Base-by-base conservation (phyloP, 1,284 basidiomycete genomes). In the Rhodotorula sp. region DNA sequence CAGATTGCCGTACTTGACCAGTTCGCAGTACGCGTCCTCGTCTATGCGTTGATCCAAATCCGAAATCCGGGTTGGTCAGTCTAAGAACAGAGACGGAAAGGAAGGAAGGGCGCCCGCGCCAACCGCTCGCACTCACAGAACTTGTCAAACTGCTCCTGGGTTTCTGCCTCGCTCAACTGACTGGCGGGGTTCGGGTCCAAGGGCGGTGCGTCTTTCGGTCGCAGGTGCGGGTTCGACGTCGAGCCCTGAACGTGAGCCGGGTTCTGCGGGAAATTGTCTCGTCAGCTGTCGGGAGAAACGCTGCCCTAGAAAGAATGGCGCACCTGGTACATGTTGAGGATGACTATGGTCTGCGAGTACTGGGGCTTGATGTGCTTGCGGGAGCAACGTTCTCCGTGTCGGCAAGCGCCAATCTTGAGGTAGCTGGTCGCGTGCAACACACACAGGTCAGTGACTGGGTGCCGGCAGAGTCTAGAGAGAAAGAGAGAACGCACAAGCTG, bases 321-420 rank as follows among this genome's bases (percentile, higher is more conserved):
- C 34, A 62, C 61, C 49, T 98, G 94, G 83, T 98, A 99, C 63
- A 99, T 94, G 80, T 99, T 99, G n/a, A 94, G 68, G 26, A 99
- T 87, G 31, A 99, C 86, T 57, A 99, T 94, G 3, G 97, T 99
- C 80, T 97, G 95, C 3, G 94, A 97, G 83, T 96, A 98, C 4
- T 93, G 91, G 2, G 97, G 97, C 79, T 91, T 90, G 82, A 97
- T 98, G 83, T 99, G 97, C 82, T 99, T 98, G 79, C 97, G 87
- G 5, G 92, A 97, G 81, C 93, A 97, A 70, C 94, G 87, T 79
- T 97, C 94, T n/a, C 93, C 93, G 82, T 97, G 93, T 51, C 93
- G 87, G 83, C 93, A 97, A 67, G 93, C 93, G 69, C 93, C 93
- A 83, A 97, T 97, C 89, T 95, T 79, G 60, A 78, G 65, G 64